Percentiles rank a stretch among this genome's conserved stretches.
These are phyloP conservation scores for Aspergillus ustus DNA, from an alignment of 2,329 filamentous ascomycete genomes.

Conservation along the genomic window DNA sequence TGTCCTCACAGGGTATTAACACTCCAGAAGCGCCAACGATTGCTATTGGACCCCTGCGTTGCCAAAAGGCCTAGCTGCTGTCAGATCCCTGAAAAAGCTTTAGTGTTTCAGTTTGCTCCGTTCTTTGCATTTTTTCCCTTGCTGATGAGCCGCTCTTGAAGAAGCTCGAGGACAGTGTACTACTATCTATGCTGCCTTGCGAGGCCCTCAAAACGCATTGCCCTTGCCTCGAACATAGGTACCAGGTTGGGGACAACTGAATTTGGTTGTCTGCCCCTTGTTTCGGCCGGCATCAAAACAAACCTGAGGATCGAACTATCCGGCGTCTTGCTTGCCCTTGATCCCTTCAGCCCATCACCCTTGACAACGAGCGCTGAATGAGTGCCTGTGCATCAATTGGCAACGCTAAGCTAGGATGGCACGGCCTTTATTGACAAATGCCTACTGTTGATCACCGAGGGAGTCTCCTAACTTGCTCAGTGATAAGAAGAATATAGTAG, in stretches of 20 bases:
- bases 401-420: conserved; percentile 15
- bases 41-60: neutral
- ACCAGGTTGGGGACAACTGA: neutral
- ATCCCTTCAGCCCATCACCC: conserved; percentile 6
- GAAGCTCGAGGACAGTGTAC: neutral
- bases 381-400: neutral
- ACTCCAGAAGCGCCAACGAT: neutral
- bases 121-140: conserved; percentile 13
- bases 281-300: neutral
- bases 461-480: conserved; percentile 1
- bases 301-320: neutral
- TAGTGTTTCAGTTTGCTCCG: conserved; percentile 13
- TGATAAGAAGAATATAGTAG: neutral
- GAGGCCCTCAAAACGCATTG: neutral
- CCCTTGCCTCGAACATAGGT: neutral
- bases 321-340: neutral
- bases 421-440: conserved; percentile 17
- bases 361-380: conserved; percentile 6
- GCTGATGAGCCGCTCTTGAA: neutral
- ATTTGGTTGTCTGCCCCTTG: neutral
- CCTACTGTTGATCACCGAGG: conserved; percentile 11
- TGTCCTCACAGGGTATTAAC: conserved; percentile 9
- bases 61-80: neutral
- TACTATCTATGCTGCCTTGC: neutral
- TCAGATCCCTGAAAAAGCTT: conserved; percentile 4